Evolutionary conservation across 371 early-diverging fungal genomes (phyloP).

Genomic region (Cokeromyces recurvatus): DNA sequence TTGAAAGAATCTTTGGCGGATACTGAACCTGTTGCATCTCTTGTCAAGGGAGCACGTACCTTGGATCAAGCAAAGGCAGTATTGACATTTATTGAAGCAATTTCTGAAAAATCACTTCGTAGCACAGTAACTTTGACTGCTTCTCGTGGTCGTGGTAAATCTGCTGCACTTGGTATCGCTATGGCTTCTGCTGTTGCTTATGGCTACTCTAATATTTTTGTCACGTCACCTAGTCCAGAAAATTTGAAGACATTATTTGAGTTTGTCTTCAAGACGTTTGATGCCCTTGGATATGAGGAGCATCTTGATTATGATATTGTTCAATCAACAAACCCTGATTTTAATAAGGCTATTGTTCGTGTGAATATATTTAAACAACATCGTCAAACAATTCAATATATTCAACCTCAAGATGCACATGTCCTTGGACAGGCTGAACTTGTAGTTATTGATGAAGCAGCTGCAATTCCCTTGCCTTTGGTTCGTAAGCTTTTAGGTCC

Average conservation of each 20-base stretch:
- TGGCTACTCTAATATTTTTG: conserved; percentile 98
- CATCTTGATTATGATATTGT: conserved; percentile 98
- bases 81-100: conserved; percentile 92
- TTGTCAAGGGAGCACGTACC: conserved; percentile 79
- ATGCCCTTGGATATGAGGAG: conserved; percentile 95
- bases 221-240: conserved; percentile 97
- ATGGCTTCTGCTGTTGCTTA: conserved; percentile 96
- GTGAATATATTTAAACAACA: conserved; percentile 95
- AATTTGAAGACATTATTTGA: conserved; percentile 98
- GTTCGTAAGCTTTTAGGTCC: conserved; percentile 92
- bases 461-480: conserved; percentile 95
- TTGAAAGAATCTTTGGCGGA: conserved; percentile 83
- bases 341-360: conserved; percentile 92
- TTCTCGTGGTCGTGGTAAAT: conserved; percentile 99
- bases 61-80: conserved; percentile 95
- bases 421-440: conserved; percentile 95
- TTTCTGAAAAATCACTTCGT: conserved; percentile 89
- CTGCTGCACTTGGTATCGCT: conserved; percentile 96
- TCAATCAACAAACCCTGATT: conserved; percentile 91
- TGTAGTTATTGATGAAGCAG: conserved; percentile 99
- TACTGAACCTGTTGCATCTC: conserved; percentile 82
- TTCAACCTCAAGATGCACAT: conserved; percentile 92
- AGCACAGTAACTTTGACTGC: conserved; percentile 95
- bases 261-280: conserved; percentile 96
- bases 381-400: conserved; percentile 98